Evolutionary conservation across 2,329 filamentous ascomycete genomes (phyloP).

Genomic region (Penicillium sp.): DNA sequence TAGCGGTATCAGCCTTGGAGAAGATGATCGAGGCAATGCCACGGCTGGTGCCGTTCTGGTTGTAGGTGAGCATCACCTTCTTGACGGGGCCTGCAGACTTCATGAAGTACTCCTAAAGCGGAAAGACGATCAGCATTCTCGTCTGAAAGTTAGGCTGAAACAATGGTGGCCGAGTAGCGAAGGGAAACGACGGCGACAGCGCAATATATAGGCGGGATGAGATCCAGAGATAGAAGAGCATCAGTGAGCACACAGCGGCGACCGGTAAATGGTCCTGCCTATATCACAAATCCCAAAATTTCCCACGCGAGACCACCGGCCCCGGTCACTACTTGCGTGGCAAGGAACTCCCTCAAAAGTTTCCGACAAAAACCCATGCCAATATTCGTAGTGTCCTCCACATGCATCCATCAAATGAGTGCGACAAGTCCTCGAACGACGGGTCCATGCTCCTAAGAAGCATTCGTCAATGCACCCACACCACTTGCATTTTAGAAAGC

Average conservation of each 20-base stretch:
- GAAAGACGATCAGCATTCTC: constrained; percentile 44
- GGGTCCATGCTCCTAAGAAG: constrained; percentile 1
- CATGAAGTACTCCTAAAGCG: constrained; percentile 87
- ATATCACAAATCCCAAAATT: constrained; percentile 1
- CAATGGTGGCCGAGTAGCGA: constrained; percentile 23
- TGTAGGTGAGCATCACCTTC: constrained; percentile 85
- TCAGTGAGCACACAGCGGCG: constrained; percentile 58
- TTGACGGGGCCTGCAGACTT: constrained; percentile 86
- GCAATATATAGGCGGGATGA: constrained; percentile 22
- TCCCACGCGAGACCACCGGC: neutral
- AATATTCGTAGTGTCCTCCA: neutral
- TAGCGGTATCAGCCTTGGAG: constrained; percentile 70
- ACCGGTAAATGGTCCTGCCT: constrained; percentile 25
- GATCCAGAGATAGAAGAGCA: constrained; percentile 36
- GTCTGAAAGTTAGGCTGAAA: constrained; percentile 23
- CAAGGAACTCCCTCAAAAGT: neutral
- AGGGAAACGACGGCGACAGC: constrained; percentile 24
- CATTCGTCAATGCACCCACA: constrained; percentile 4
- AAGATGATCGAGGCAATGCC: constrained; percentile 90
- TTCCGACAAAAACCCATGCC: neutral
- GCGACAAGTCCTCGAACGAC: constrained; percentile 13
- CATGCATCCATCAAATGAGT: constrained; percentile 7
- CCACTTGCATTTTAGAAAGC: constrained; percentile 4
- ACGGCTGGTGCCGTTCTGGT: constrained; percentile 83
- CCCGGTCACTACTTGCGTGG: neutral